Conservation (phyloP, 2,329 filamentous ascomycete species). For the Monilinia polystroma region DNA sequence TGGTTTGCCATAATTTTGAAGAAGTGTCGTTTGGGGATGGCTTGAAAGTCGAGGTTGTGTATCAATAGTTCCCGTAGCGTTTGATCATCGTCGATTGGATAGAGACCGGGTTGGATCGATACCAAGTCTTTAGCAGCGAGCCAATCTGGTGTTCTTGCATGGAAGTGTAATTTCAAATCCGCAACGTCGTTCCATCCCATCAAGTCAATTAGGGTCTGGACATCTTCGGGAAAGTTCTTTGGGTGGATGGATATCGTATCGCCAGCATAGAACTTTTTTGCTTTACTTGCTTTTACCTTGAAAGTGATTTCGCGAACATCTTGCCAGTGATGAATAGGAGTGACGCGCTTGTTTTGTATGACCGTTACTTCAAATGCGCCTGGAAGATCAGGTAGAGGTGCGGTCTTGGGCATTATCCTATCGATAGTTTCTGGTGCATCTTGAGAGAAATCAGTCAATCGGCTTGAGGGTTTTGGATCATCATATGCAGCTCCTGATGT, state of each 20-base stretch:
- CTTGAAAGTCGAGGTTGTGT: constrained; percentile 83
- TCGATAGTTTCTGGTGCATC: constrained; percentile 5
- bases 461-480: not conserved
- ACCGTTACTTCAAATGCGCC: constrained; percentile 45
- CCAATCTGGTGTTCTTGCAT: constrained; percentile 35
- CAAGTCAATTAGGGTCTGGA: constrained; percentile 71
- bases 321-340: constrained; percentile 79
- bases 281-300: constrained; percentile 41
- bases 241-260: constrained; percentile 81
- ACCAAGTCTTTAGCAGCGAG: constrained; percentile 38
- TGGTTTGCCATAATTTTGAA: constrained; percentile 77
- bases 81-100: constrained; percentile 39
- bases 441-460: not conserved
- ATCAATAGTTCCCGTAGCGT: constrained; percentile 72
- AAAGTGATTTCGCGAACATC: constrained; percentile 83
- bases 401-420: not conserved
- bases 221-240: constrained; percentile 81
- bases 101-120: constrained; percentile 39
- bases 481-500: not conserved
- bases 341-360: constrained; percentile 68
- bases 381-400: not conserved
- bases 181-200: constrained; percentile 78
- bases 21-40: constrained; percentile 85
- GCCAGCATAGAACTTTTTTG: constrained; percentile 58
- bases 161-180: constrained; percentile 63